Conservation (phyloP, 75 land plant genomes). For the Cryptomeria japonica region DNA sequence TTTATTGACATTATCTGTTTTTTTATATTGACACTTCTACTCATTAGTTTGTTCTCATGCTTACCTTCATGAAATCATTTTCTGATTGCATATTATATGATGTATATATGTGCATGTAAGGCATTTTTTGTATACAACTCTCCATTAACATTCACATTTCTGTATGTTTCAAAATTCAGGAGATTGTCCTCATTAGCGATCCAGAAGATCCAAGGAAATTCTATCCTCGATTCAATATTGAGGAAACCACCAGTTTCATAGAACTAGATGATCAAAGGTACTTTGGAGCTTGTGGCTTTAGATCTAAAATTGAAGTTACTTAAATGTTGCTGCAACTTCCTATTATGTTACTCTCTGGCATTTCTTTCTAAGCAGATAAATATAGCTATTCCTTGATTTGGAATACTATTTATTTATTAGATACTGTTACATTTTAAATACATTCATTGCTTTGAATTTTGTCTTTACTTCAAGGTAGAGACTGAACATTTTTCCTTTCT, state of each 20-base stretch:
- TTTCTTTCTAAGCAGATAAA: conserved; percentile 7
- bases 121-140: neutral
- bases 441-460: neutral
- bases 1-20: neutral
- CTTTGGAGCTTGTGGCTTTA: neutral
- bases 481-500: neutral
- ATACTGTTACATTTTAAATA: neutral
- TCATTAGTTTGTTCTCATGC: neutral
- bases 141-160: neutral
- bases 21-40: neutral
- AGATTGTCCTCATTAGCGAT: conserved; percentile 89
- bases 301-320: neutral
- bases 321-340: neutral
- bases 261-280: conserved; percentile 97
- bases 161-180: conserved; percentile 46
- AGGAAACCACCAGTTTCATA: conserved; percentile 78
- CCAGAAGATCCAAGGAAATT: conserved; percentile 78
- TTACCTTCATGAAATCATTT: neutral
- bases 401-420: neutral
- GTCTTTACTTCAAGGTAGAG: neutral
- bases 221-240: conserved; percentile 91
- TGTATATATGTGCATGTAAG: neutral
- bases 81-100: neutral
- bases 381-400: neutral
- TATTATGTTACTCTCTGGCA: neutral